Evolutionary conservation across 1,284 basidiomycete genomes (phyloP).

Genomic region (Volvariella surrecta): DNA sequence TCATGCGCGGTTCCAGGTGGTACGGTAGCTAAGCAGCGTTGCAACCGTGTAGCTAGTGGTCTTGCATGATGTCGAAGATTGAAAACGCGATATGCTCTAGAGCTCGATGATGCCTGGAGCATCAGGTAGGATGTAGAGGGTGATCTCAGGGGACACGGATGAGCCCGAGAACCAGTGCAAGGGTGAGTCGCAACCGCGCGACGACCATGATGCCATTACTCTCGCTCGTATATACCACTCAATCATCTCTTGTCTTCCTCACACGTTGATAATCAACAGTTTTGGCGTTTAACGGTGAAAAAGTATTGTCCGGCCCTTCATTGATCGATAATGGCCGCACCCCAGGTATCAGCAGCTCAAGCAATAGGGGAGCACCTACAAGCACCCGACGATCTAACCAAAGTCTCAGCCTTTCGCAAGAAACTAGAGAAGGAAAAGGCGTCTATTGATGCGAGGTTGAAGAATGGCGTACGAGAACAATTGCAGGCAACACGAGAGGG

Average conservation of each 20-base stretch:
- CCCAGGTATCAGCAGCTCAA: constrained; percentile 70
- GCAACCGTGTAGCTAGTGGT: no score
- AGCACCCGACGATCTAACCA: constrained; percentile 90
- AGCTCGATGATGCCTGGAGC: neutral
- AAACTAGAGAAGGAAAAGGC: constrained; percentile 96
- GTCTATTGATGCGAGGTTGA: constrained; percentile 89
- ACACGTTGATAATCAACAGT: neutral
- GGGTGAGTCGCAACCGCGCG: no score
- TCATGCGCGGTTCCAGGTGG: constrained; percentile 15
- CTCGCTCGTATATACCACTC: neutral
- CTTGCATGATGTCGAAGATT: no score
- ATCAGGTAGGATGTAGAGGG: neutral
- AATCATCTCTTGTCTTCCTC: neutral
- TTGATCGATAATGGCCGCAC: constrained; percentile 28
- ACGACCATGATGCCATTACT: neutral
- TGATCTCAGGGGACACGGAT: neutral
- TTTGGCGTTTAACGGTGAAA: constrained; percentile 5
- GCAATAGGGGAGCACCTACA: constrained; percentile 83
- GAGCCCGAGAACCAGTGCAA: neutral
- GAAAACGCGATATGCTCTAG: neutral
- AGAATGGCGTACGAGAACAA: constrained; percentile 91
- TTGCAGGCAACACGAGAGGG: constrained; percentile 89
- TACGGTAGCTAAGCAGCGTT: constrained; percentile 1
- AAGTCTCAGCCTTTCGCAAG: constrained; percentile 84
- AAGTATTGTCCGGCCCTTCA: constrained; percentile 3